Conservation (phyloP, 2,329 filamentous ascomycete genomes). For the Calonectria multiphialidica region DNA sequence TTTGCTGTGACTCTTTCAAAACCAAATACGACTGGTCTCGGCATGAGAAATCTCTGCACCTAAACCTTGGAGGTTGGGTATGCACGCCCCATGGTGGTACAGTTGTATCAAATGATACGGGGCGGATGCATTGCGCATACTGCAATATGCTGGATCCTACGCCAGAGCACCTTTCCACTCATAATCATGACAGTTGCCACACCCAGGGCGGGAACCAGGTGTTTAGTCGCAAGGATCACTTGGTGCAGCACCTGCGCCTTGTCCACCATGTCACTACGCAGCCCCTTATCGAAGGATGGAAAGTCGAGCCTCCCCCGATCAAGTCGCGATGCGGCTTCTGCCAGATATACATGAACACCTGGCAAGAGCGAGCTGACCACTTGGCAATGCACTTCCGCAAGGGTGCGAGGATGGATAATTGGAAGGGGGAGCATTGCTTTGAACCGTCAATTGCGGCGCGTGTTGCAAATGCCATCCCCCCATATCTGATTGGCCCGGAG, state of each 20-base stretch:
- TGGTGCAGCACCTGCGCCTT: conserved; percentile 46
- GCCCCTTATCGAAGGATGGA: conserved; percentile 55
- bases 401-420: conserved; percentile 40
- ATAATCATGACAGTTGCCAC: conserved; percentile 36
- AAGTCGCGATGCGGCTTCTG: conserved; percentile 48
- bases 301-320: conserved; percentile 36
- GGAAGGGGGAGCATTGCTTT: conserved; percentile 40
- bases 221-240: conserved; percentile 48
- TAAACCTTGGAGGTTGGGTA: conserved; percentile 38
- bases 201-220: conserved; percentile 18
- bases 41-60: conserved; percentile 39
- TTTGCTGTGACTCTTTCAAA: conserved; percentile 42
- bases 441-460: conserved; percentile 21
- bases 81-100: conserved; percentile 38
- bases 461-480: conserved; percentile 13
- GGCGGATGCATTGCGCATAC: conserved; percentile 33
- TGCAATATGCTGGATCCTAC: conserved; percentile 39
- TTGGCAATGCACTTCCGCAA: conserved; percentile 40
- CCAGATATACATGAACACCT: conserved; percentile 35
- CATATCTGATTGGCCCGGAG: conserved; percentile 31
- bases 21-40: conserved; percentile 42
- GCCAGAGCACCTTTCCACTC: conserved; percentile 37
- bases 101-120: conserved; percentile 13
- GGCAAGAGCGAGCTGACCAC: conserved; percentile 44
- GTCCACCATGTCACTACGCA: conserved; percentile 48